Percentiles rank a stretch among this genome's conserved stretches.
phyloP scores from a whole-genome alignment of 441 rosid species.

The Syzygium syzygioides region DNA sequence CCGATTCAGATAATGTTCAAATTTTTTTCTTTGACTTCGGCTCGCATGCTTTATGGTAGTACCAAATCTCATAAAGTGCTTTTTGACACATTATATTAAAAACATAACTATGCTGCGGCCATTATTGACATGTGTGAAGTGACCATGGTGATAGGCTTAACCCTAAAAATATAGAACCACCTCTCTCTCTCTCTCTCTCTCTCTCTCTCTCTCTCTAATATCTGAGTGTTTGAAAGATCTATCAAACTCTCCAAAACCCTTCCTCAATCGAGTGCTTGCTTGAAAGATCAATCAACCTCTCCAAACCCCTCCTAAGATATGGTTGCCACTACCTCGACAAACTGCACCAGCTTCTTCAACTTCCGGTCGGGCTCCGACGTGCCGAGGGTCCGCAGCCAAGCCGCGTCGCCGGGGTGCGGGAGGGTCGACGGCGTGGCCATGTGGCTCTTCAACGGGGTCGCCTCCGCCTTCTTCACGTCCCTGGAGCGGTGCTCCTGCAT shows the following conservation, averaged over 20 bases:
- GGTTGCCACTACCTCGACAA: slow-evolving; percentile 36
- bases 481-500: slow-evolving; percentile 59
- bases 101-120: neutral
- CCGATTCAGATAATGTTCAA: neutral
- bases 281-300: neutral
- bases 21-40: neutral
- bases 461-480: slow-evolving; percentile 53
- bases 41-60: neutral
- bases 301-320: slow-evolving; percentile 8
- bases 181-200: neutral
- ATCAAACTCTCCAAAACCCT: neutral
- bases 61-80: neutral
- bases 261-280: too few relatives aligned
- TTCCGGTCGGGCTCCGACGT: slow-evolving; percentile 25
- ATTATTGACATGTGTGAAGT: neutral
- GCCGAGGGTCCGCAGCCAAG: slow-evolving; percentile 22
- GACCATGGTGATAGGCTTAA: neutral
- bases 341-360: slow-evolving; percentile 32
- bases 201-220: neutral
- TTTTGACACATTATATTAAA: neutral
- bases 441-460: slow-evolving; percentile 54
- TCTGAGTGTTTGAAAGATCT: neutral
- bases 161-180: neutral
- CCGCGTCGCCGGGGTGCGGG: slow-evolving; percentile 32
- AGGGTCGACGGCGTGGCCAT: slow-evolving; percentile 59